Evolutionary conservation across 2,329 filamentous ascomycete species (phyloP), one percentile per base, ranked within the genome.

Genomic region (Plectosphaerella sp.): DNA sequence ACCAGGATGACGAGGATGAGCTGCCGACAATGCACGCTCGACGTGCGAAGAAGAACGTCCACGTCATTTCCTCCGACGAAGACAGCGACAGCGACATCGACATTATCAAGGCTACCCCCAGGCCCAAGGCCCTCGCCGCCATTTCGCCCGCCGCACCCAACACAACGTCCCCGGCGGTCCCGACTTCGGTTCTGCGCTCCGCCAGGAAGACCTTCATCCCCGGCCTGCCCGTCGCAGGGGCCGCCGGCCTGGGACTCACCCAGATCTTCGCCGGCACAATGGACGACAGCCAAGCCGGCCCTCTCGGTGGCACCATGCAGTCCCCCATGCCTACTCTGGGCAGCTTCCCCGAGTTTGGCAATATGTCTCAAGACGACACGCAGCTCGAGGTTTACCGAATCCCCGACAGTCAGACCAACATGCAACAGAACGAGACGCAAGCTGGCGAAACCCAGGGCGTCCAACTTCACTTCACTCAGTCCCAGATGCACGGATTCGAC

Each of bases 181-280:
- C 85, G 4, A 82, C 76, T 15, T 88, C 85, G 0, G 82, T 87
- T 2, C 66, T 87, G n/a, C 80, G 85, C 41, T 88, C 84, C 4
- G 84, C 84, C 3, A 85, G 79, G 54, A 88, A 88, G 68, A 79
- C 74, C 0, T 87, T 87, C 59, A 87, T 90, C 53, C 87, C 87
- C 4, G 86, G 84, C 2, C 70, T 90, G 18, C 81, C 85, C 3
- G 75, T 86, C 4, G 68, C 76, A 20, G 80, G 77, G 0, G 76
- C 82, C 20, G 83, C 82, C 36, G 84, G 83, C 3, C 72, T 96
- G 42, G 88, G 90, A 10, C 77, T 96, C 45, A 95, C 91, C 0
- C 92, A 96, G 62, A 93, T 94, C 56, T 97, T 96, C 64, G 89
- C 88, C 5, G 90, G 90, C 12, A 96, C 91, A 1, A 88, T 97